Evolutionary conservation across 1,284 basidiomycete species (phyloP).

Genomic region (Tilletia indica): DNA sequence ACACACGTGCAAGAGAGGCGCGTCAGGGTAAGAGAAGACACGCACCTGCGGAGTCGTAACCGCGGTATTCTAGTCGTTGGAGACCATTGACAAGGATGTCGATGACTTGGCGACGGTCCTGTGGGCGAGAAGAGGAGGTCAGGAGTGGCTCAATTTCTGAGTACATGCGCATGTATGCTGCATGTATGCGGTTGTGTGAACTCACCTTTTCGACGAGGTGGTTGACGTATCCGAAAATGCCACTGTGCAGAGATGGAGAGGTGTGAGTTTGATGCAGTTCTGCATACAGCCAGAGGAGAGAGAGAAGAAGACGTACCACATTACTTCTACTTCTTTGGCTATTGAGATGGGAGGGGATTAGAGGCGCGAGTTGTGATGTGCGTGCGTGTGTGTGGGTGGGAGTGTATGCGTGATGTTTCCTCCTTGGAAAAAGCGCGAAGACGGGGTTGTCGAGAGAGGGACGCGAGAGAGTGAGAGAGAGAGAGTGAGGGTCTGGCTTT

Average conservation of each 20-base stretch:
- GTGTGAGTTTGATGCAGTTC: not conserved
- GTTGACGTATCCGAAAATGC: conserved; percentile 56
- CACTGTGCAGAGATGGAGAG: conserved; percentile 18
- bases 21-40: too few species aligned
- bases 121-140: conserved; percentile 8
- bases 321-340: too few species aligned
- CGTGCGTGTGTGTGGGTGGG: not conserved
- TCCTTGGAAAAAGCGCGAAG: not conserved
- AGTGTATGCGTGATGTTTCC: not conserved
- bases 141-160: not conserved
- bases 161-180: not conserved
- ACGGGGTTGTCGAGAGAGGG: not conserved
- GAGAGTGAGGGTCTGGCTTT: too few species aligned
- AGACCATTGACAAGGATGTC: conserved; percentile 90
- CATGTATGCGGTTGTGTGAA: not conserved
- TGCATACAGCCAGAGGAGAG: not conserved
- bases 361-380: not conserved
- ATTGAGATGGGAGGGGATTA: too few species aligned
- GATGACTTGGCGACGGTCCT: conserved; percentile 88
- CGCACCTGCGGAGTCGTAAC: conserved; percentile 84
- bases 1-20: not conserved
- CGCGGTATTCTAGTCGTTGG: conserved; percentile 93
- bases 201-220: conserved; percentile 54
- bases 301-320: not conserved
- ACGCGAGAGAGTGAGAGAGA: too few species aligned